Evolutionary conservation across 2,329 filamentous ascomycete genomes (phyloP), one percentile per base, ranked within the genome.

Genomic region (Leptographium radiaticola): DNA sequence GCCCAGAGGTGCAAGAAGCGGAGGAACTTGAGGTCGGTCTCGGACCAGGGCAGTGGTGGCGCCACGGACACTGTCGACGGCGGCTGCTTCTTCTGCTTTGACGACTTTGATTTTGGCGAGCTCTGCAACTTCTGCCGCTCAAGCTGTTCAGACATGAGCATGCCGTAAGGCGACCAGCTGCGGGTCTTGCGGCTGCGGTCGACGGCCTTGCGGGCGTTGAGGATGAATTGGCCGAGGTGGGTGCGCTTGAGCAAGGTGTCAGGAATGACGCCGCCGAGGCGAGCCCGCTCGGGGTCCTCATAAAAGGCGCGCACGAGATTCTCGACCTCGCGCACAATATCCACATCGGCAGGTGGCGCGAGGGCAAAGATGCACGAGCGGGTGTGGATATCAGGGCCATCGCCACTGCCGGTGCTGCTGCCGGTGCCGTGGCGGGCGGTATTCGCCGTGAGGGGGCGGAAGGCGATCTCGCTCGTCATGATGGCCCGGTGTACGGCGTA

Each of bases 401-500:
- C 40, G 3, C 40, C 20, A 25, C 15, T 38, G 39, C 20, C 20
- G 31, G 5, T 45, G 40, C 42, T 18, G 40, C 15, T 20, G 39
- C 52, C 16, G 40, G 10, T 18, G 20, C 52, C 39, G 47, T 75
- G 64, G 58, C 75, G 61, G 66, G 74, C 65, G 18, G 53, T 46
- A 33, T 49, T 51, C 9, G 55, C 50, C 15, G 64, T 77, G 49
- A 59, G 58, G 2, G 75, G 70, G 2, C 74, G 72, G 62, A 89
- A 87, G 33, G 73, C 78, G 52, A 81, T 72, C 10, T 83, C 80
- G 56, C 82, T 75, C 43, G 75, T 71, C 30, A 75, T 65, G 9
- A 91, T 64, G 10, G 83, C 76, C 54, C 78, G 78, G 59, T 89
- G 83, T 8, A 89, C 80, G 5, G 87, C 86, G 61, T 88, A 86